Evolutionary conservation across 768 basidiomycete species (phyloP).

Genomic region (Calocera cornea): DNA sequence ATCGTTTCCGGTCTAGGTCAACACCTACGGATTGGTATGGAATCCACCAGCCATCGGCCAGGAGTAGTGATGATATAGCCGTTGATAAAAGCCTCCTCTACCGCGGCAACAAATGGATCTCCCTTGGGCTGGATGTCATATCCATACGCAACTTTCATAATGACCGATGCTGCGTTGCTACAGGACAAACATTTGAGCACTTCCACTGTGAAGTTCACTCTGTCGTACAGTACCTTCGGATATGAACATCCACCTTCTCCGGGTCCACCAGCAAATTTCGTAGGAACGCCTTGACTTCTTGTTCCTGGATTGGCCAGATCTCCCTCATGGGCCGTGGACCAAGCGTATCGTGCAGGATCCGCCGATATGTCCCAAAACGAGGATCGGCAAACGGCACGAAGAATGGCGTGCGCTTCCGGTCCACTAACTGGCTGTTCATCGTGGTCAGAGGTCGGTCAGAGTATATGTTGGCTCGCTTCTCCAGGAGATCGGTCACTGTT

Average conservation of each 20-base stretch:
- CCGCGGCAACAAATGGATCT: constrained; percentile 27
- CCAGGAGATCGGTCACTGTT: constrained; percentile 30
- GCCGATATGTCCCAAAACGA: constrained; percentile 32
- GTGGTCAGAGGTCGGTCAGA: constrained; percentile 34
- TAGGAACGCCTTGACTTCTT: constrained; percentile 27
- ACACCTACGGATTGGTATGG: constrained; percentile 14
- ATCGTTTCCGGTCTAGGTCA: no score
- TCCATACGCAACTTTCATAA: constrained; percentile 36
- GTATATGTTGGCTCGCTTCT: constrained; percentile 32
- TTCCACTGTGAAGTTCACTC: no score
- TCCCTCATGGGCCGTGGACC: constrained; percentile 25
- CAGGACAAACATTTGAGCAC: neutral
- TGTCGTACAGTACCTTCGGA: no score
- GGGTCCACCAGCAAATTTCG: constrained; percentile 13
- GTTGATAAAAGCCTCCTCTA: constrained; percentile 16
- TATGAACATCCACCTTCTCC: neutral
- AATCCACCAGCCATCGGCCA: constrained; percentile 14
- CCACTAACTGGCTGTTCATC: constrained; percentile 34
- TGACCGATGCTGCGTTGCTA: constrained; percentile 31
- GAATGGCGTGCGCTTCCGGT: constrained; percentile 31
- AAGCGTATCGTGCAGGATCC: constrained; percentile 29
- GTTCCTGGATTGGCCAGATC: constrained; percentile 28
- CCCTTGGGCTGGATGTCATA: constrained; percentile 26
- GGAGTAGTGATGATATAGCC: constrained; percentile 12
- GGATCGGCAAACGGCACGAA: constrained; percentile 31